Evolutionary conservation across 2,329 filamentous ascomycete genomes (phyloP).

Genomic region (Beauveria bassiana): DNA sequence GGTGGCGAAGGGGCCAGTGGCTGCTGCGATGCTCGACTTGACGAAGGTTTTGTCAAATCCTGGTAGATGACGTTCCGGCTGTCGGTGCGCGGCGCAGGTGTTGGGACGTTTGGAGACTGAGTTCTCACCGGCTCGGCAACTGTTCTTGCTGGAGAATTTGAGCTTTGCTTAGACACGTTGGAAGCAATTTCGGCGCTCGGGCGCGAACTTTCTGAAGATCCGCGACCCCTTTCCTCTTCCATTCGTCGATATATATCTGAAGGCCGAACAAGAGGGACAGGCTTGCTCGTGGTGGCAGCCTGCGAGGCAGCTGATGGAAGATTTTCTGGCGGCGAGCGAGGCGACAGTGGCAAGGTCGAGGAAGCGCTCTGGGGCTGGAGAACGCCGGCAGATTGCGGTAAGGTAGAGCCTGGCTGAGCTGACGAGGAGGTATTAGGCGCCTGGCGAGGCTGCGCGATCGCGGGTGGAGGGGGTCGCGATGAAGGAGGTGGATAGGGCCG

Average conservation of each 20-base stretch:
- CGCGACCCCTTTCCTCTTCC: conserved; percentile 51
- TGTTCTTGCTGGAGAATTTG: conserved; percentile 9
- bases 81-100: conserved; percentile 21
- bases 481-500: not conserved
- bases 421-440: not conserved
- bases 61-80: not conserved
- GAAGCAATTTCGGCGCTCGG: conserved; percentile 41
- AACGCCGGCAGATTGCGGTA: not conserved
- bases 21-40: not conserved
- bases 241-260: conserved; percentile 70
- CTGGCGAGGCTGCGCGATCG: not conserved
- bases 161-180: conserved; percentile 24
- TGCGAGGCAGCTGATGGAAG: not conserved
- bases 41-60: not conserved
- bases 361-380: conserved; percentile 3
- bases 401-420: not conserved
- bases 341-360: conserved; percentile 4
- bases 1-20: not conserved
- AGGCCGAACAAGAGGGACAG: conserved; percentile 60
- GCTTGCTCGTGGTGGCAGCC: conserved; percentile 27
- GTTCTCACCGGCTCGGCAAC: conserved; percentile 15
- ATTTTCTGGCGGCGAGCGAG: conserved; percentile 6
- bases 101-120: conserved; percentile 1
- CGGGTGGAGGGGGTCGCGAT: not conserved
- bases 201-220: conserved; percentile 48